Evolutionary conservation across 257 asterid genomes (phyloP), one percentile per base, ranked within the genome.

Genomic region (Prunella vulgaris): DNA sequence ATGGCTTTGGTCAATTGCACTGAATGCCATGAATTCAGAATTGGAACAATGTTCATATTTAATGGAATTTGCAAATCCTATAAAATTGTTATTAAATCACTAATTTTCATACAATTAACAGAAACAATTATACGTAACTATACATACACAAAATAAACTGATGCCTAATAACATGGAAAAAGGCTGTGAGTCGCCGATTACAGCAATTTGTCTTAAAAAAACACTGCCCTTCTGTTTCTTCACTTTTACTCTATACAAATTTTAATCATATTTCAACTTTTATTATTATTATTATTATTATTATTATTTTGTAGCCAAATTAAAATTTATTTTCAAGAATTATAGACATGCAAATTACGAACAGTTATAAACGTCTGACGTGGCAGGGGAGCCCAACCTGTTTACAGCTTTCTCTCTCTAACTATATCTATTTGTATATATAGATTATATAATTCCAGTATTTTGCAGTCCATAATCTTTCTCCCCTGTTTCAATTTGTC

Each of bases 171-270:
- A 77, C 64, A 68, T 59, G 82, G 78, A 74, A 66, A 51, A 13
- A 77, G 77, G 56, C 35, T 51, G 35, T 42, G 72, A 49, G 64
- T 64, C 74, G 32, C 44, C 46, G 4, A 59, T 17, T 57, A 17
- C 57, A 65, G 62, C 77, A 37, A 70, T 52, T 44, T 76, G 74
- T n/a, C n/a, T n/a, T n/a, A n/a, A n/a, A n/a, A n/a, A n/a, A n/a
- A n/a, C n/a, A n/a, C n/a, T 66, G 77, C 74, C 79, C 77, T 70
- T 77, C 85, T 77, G 49, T 74, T 68, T 58, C 75, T 24, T 21
- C 10, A 5, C 10, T 7, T 12, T 61, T 21, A 28, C 56, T 22
- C 32, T 38, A 61, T 33, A 12, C 40, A n/a, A 0, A 2, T 46
- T 46, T 46, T 46, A 46, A 14, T 46, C n/a, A 46, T 46, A 14